These are phyloP conservation scores for Sporothrix sp. DNA, from an alignment of 2,329 filamentous ascomycete genomes.

Conservation along the genomic window DNA sequence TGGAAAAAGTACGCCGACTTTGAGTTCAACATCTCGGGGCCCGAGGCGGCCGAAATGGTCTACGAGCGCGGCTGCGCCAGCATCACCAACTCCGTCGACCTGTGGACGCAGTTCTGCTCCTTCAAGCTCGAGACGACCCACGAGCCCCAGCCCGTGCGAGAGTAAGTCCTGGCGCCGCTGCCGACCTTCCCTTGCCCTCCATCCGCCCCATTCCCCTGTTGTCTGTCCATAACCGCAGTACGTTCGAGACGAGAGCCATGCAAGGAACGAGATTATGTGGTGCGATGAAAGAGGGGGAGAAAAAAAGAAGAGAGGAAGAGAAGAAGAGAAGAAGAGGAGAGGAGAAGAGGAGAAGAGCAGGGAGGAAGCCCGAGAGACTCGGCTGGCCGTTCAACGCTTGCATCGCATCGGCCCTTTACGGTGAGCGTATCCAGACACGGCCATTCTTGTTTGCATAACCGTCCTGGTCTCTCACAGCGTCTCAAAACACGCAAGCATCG, in stretches of 20 bases:
- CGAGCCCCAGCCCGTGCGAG: conserved; percentile 89
- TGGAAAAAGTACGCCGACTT: conserved; percentile 99
- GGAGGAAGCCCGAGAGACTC: background rate
- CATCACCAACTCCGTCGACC: conserved; percentile 85
- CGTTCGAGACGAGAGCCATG: conserved; percentile 20
- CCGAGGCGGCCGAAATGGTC: conserved; percentile 94
- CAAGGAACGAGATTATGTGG: no score
- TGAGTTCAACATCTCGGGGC: conserved; percentile 93
- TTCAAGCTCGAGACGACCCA: conserved; percentile 98
- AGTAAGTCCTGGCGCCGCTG: conserved; percentile 66
- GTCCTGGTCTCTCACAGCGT: conserved; percentile 50
- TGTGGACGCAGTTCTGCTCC: conserved; percentile 94
- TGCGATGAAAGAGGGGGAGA: no score
- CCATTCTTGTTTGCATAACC: conserved; percentile 29
- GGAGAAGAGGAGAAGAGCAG: background rate
- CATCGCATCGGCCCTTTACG: conserved; percentile 29
- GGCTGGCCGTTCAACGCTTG: background rate
- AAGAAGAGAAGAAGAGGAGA: background rate
- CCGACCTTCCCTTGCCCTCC: background rate
- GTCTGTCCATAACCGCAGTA: conserved; percentile 43
- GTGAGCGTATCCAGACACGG: conserved; percentile 60
- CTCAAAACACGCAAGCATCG: conserved; percentile 24
- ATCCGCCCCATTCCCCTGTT: background rate
- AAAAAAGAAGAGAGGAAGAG: no score
- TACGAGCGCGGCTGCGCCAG: conserved; percentile 93